These are phyloP conservation scores for Amphicarpaea edgeworthii DNA, from an alignment of 306 rosid species.

Conservation along the genomic window DNA sequence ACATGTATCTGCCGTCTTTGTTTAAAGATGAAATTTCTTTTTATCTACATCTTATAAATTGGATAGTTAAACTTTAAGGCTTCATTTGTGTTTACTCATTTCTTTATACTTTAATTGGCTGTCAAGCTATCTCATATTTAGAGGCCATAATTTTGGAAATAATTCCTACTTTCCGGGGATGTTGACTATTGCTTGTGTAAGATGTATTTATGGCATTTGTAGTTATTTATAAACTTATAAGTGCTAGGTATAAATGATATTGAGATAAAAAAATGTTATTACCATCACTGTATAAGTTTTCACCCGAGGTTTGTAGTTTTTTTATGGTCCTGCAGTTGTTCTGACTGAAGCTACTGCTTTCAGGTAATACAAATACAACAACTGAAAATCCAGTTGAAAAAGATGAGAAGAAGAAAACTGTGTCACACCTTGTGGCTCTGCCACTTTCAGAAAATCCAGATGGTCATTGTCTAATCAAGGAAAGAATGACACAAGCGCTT, in stretches of 20 bases:
- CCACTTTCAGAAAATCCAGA: conserved; percentile 55
- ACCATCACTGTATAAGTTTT: not conserved
- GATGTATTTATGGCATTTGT: conserved; percentile 1
- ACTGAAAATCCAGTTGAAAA: conserved; percentile 54
- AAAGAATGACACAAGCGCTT: conserved; percentile 89
- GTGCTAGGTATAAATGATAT: not conserved
- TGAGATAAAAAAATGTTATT: not conserved
- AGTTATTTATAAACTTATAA: conserved; percentile 20
- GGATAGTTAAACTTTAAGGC: conserved; percentile 6
- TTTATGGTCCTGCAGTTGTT: conserved; percentile 34
- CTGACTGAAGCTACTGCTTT: conserved; percentile 49
- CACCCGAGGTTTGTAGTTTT: conserved; percentile 35
- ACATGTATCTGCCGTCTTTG: conserved; percentile 22
- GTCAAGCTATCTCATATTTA: conserved; percentile 22
- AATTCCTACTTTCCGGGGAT: conserved; percentile 35
- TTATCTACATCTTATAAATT: not conserved
- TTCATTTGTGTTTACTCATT: not conserved
- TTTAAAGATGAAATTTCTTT: conserved; percentile 4
- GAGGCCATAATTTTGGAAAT: not conserved
- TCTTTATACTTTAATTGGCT: not conserved
- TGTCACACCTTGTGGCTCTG: conserved; percentile 47
- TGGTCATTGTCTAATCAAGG: conserved; percentile 67
- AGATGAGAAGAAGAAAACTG: conserved; percentile 38
- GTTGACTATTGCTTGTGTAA: not conserved
- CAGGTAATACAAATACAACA: conserved; percentile 56